A percentile compares a stretch with the other conserved stretches of the same genome.
phyloP scores from a whole-genome alignment of 2,329 filamentous ascomycete genomes.

The Penicillium capsulatum region DNA sequence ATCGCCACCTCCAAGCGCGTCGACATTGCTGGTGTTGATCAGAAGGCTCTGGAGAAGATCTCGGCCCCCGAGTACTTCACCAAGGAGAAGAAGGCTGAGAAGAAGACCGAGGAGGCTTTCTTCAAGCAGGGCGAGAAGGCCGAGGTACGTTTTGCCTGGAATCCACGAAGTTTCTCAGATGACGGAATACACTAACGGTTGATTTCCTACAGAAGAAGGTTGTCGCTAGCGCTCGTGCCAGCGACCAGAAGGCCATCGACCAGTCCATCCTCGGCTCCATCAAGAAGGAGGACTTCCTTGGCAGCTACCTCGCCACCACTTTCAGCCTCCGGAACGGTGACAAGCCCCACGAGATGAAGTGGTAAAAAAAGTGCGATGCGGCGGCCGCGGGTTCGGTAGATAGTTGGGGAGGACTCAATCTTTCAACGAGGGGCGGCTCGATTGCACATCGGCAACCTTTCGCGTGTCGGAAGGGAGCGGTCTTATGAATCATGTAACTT shows the following conservation, averaged over 20 bases:
- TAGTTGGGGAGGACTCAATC: conserved; percentile 37
- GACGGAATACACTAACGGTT: not conserved
- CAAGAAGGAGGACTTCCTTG: conserved; percentile 96
- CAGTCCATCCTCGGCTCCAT: conserved; percentile 91
- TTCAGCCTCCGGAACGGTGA: conserved; percentile 99
- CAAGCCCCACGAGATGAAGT: conserved; percentile 99
- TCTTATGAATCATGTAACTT: conserved; percentile 41
- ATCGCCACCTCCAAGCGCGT: conserved; percentile 49
- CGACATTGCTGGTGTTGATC: conserved; percentile 74
- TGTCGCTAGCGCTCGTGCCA: conserved; percentile 82
- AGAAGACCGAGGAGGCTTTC: conserved; percentile 99
- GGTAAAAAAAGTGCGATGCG: conserved; percentile 61
- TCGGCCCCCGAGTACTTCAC: conserved; percentile 91
- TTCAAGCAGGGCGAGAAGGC: conserved; percentile 99
- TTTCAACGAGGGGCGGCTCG: conserved; percentile 35
- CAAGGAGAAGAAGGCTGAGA: conserved; percentile 81
- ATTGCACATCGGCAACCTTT: conserved; percentile 33
- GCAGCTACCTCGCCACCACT: conserved; percentile 87
- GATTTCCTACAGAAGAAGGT: conserved; percentile 80
- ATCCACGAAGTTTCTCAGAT: not conserved
- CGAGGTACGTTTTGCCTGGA: conserved; percentile 62
- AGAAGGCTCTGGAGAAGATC: conserved; percentile 70
- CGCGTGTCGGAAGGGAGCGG: conserved; percentile 29
- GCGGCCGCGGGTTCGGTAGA: conserved; percentile 41
- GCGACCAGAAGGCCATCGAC: conserved; percentile 98